These are phyloP conservation scores for Eimeria sp. DNA, from an alignment of 169 alveolate species.

Conservation along the genomic window DNA sequence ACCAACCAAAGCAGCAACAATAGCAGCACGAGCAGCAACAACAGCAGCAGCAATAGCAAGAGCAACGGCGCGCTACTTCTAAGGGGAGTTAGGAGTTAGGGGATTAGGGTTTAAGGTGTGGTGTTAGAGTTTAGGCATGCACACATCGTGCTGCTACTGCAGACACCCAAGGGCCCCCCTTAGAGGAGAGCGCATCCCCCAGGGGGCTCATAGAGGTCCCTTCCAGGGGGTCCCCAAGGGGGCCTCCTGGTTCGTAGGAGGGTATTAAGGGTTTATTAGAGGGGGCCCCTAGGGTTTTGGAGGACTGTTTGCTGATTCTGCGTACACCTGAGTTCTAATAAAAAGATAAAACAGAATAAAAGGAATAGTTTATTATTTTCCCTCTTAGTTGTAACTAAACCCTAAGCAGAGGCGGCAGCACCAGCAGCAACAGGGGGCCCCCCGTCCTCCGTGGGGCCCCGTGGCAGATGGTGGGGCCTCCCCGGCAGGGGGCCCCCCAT, in stretches of 20 bases:
- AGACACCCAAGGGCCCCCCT: background rate
- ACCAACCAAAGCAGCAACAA: too few relatives aligned
- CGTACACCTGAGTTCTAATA: too few relatives aligned
- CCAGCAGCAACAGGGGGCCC: background rate
- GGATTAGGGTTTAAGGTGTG: background rate
- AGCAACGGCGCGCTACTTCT: too few relatives aligned
- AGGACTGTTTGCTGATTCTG: too few relatives aligned
- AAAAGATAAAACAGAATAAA: background rate
- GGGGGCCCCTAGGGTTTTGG: background rate
- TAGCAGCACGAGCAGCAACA: too few relatives aligned
- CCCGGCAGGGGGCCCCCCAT: background rate
- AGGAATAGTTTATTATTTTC: background rate
- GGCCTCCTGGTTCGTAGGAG: background rate
- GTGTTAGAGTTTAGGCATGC: background rate
- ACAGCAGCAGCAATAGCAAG: too few relatives aligned
- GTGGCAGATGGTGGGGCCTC: background rate
- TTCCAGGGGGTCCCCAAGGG: background rate
- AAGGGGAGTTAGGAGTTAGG: too few relatives aligned
- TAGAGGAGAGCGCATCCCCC: background rate
- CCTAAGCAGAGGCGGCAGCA: background rate
- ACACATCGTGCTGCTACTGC: background rate
- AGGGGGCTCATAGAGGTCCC: background rate
- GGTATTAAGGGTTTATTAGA: background rate
- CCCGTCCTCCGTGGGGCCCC: constrained; percentile 9
- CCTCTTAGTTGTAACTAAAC: background rate